These are phyloP conservation scores for Trichoderma harzianum DNA, from an alignment of 2,329 filamentous ascomycete genomes.

Conservation along the genomic window DNA sequence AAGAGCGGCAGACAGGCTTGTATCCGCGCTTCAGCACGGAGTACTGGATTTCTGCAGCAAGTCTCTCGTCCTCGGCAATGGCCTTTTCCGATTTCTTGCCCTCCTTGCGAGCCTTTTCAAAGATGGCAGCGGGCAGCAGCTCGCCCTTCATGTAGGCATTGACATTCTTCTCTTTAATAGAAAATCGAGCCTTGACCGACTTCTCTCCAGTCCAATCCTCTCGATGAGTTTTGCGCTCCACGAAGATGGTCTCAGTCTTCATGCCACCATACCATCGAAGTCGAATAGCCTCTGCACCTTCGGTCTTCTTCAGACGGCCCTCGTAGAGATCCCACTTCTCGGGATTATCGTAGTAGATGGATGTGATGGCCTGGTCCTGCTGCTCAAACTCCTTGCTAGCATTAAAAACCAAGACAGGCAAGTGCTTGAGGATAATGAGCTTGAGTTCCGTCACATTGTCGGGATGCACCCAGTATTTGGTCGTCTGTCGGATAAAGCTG, in stretches of 20 bases:
- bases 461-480: conserved; percentile 98
- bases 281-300: conserved; percentile 94
- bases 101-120: conserved; percentile 93
- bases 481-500: conserved; percentile 94
- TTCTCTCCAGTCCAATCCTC: conserved; percentile 99
- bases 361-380: conserved; percentile 91
- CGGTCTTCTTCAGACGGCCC: conserved; percentile 93
- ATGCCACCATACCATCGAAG: conserved; percentile 97
- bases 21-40: conserved; percentile 84
- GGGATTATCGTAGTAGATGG: conserved; percentile 96
- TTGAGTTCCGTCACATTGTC: conserved; percentile 99
- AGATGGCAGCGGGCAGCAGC: conserved; percentile 81
- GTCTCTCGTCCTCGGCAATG: conserved; percentile 83
- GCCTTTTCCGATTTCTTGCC: conserved; percentile 91
- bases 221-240: conserved; percentile 95
- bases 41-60: conserved; percentile 92
- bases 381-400: conserved; percentile 92
- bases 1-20: conserved; percentile 85
- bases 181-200: conserved; percentile 95
- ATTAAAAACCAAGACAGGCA: conserved; percentile 96
- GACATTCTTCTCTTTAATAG: conserved; percentile 95
- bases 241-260: conserved; percentile 91
- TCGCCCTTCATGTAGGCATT: conserved; percentile 85
- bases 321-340: conserved; percentile 92
- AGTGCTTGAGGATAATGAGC: conserved; percentile 94